Evolutionary conservation across 1,284 basidiomycete species (phyloP).

Genomic region (Moesziomyces sp.): DNA sequence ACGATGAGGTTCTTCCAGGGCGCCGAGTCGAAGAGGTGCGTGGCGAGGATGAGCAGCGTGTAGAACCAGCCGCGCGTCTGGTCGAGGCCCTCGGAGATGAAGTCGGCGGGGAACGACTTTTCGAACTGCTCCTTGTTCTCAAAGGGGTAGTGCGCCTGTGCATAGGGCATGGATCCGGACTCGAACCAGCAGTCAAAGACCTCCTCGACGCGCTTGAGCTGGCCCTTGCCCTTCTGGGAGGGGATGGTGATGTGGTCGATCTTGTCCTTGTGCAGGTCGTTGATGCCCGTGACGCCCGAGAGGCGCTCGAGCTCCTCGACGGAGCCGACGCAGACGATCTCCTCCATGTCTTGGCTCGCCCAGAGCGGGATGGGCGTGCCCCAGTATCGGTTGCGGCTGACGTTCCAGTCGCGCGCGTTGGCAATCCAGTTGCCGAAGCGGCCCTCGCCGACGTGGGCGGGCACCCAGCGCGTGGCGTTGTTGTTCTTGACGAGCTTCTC

Average conservation of each 20-base stretch:
- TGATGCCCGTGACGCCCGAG: slow-evolving; percentile 86
- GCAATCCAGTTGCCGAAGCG: slow-evolving; percentile 97
- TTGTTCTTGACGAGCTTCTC: slow-evolving; percentile 92
- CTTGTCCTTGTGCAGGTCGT: slow-evolving; percentile 92
- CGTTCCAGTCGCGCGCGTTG: slow-evolving; percentile 98
- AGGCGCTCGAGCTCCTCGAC: slow-evolving; percentile 87
- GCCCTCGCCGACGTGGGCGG: slow-evolving; percentile 86
- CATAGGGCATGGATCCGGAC: slow-evolving; percentile 99
- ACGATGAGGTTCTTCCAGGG: slow-evolving; percentile 99
- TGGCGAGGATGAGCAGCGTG: slow-evolving; percentile 92
- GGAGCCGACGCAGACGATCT: slow-evolving; percentile 90
- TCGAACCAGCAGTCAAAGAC: slow-evolving; percentile 99
- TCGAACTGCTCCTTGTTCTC: slow-evolving; percentile 89
- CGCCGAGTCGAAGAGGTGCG: slow-evolving; percentile 90
- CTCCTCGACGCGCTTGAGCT: slow-evolving; percentile 88
- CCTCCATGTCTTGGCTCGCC: slow-evolving; percentile 91
- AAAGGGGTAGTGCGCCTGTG: slow-evolving; percentile 96
- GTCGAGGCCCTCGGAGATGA: slow-evolving; percentile 90
- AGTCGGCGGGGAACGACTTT: slow-evolving; percentile 92
- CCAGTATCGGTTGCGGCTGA: slow-evolving; percentile 99
- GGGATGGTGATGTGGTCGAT: slow-evolving; percentile 98
- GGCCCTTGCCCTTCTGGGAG: slow-evolving; percentile 87
- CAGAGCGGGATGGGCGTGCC: slow-evolving; percentile 97
- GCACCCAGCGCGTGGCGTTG: slow-evolving; percentile 92
- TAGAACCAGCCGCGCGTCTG: slow-evolving; percentile 94